Evolutionary conservation across 371 early-diverging fungal genomes (phyloP).

Genomic region (Cokeromyces recurvatus): DNA sequence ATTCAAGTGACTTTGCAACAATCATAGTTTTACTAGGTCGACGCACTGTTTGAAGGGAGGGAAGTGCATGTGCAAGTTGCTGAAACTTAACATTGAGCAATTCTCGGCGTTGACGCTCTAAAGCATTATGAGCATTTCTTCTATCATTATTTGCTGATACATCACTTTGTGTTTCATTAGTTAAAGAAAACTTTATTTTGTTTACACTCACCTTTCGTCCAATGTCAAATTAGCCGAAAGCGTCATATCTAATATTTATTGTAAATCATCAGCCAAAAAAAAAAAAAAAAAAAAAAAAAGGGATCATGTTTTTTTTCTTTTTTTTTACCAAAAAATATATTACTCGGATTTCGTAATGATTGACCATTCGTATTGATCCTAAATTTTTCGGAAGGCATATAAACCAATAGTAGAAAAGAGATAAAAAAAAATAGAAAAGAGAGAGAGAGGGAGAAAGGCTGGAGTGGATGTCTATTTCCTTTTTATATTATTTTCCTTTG

Average conservation of each 20-base stretch:
- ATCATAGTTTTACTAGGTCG: conserved; percentile 77
- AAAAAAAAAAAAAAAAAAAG: no score
- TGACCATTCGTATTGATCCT: conserved; percentile 28
- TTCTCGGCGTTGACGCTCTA: conserved; percentile 77
- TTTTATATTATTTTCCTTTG: no score
- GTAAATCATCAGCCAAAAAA: neutral
- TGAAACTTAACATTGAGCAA: conserved; percentile 71
- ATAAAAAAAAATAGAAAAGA: neutral
- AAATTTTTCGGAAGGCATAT: conserved; percentile 35
- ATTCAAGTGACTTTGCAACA: conserved; percentile 68
- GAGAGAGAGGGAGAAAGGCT: neutral
- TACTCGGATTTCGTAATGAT: conserved; percentile 28
- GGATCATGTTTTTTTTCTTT: neutral
- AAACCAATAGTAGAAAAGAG: neutral
- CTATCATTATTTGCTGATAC: conserved; percentile 38
- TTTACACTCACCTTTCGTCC: conserved; percentile 21
- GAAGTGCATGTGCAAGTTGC: conserved; percentile 71
- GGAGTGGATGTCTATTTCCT: no score
- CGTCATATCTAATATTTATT: conserved; percentile 19
- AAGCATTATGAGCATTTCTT: conserved; percentile 74
- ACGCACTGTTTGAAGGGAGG: conserved; percentile 63
- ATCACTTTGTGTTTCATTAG: conserved; percentile 13
- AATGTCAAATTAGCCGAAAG: conserved; percentile 22
- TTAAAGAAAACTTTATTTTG: neutral
- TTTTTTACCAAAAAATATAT: conserved; percentile 19